Conservation (phyloP, 768 basidiomycete genomes). For the Plicaturopsis crispa region DNA sequence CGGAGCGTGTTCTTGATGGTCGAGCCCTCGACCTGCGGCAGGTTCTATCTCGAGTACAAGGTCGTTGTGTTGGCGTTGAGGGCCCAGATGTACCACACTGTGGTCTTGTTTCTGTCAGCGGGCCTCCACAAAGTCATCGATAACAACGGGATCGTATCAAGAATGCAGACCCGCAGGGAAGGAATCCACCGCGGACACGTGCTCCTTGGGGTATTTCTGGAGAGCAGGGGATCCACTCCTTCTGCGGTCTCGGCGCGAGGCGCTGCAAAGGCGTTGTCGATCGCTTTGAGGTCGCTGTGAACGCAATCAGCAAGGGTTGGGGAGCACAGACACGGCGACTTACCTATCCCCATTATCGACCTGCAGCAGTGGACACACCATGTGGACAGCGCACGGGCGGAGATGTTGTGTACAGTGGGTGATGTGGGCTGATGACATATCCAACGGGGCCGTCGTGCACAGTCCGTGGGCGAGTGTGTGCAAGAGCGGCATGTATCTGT, state of each 20-base stretch:
- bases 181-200: slow-evolving; percentile 88
- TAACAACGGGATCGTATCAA: slow-evolving; percentile 48
- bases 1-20: slow-evolving; percentile 75
- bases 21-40: slow-evolving; percentile 87
- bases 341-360: slow-evolving; percentile 77
- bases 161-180: slow-evolving; percentile 91
- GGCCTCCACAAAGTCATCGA: slow-evolving; percentile 93
- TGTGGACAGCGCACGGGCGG: too few species aligned
- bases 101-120: slow-evolving; percentile 96
- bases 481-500: too few species aligned
- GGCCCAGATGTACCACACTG: slow-evolving; percentile 80
- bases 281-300: slow-evolving; percentile 69
- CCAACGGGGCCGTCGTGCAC: too few species aligned
- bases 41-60: slow-evolving; percentile 80
- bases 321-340: slow-evolving; percentile 12
- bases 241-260: slow-evolving; percentile 71
- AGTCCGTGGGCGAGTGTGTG: too few species aligned
- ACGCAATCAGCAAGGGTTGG: too few species aligned
- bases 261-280: slow-evolving; percentile 71
- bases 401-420: too few species aligned
- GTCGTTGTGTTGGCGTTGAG: slow-evolving; percentile 71
- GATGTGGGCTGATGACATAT: too few species aligned
- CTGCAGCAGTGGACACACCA: slow-evolving; percentile 91
- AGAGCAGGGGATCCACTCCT: slow-evolving; percentile 69
- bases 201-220: slow-evolving; percentile 75